A percentile compares a stretch with the other conserved stretches of the same genome.
Conservation (phyloP, 441 rosid genomes). For the Eutrema salsugineum region DNA sequence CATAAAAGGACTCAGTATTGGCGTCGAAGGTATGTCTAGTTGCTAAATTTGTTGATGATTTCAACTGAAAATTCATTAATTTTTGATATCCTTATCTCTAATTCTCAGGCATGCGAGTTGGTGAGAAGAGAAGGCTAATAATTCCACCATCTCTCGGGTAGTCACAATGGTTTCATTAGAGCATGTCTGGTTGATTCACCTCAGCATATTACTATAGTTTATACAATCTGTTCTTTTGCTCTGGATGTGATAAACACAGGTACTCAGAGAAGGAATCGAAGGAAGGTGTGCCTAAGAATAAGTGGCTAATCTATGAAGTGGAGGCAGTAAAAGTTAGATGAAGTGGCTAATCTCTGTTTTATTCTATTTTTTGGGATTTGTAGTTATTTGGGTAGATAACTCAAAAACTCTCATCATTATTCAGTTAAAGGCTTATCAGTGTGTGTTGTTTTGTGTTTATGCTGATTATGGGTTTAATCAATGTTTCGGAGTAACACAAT, state of each 20-base stretch:
- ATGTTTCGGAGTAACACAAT: too few relatives aligned
- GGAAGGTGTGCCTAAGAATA: slow-evolving; percentile 35
- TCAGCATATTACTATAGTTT: neutral
- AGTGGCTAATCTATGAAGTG: slow-evolving; percentile 46
- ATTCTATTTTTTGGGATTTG: too few relatives aligned
- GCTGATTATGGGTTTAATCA: too few relatives aligned
- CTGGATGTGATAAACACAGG: slow-evolving; percentile 27
- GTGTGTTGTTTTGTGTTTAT: too few relatives aligned
- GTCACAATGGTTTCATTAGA: neutral
- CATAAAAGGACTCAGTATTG: slow-evolving; percentile 43
- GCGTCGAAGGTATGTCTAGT: slow-evolving; percentile 59
- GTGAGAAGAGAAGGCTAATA: slow-evolving; percentile 52
- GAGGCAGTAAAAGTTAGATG: slow-evolving; percentile 29
- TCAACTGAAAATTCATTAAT: neutral
- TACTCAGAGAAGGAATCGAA: slow-evolving; percentile 23
- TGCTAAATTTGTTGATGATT: neutral
- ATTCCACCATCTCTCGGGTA: slow-evolving; percentile 58
- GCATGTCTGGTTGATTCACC: neutral
- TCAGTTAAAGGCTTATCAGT: too few relatives aligned
- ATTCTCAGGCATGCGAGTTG: slow-evolving; percentile 53
- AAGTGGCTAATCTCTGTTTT: slow-evolving; percentile 33
- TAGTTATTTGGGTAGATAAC: neutral
- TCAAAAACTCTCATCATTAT: neutral
- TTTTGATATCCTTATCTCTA: neutral
- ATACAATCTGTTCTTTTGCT: neutral